These are phyloP conservation scores for Colletotrichum lini DNA, from an alignment of 2,329 filamentous ascomycete genomes.

Conservation along the genomic window DNA sequence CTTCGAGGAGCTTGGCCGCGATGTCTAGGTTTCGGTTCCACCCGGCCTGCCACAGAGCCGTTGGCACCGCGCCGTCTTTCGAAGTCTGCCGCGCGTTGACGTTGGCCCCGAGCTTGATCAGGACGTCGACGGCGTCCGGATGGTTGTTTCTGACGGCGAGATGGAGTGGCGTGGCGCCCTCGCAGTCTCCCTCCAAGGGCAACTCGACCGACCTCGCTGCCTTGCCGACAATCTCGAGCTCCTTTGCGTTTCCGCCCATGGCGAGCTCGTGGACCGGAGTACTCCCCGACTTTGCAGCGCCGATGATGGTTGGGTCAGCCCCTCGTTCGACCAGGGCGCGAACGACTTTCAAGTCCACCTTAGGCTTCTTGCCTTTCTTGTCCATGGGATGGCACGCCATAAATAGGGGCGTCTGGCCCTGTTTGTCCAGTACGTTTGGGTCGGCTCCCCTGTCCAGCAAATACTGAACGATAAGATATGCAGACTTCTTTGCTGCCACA, in stretches of 20 bases:
- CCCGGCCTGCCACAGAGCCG: slow-evolving; percentile 17
- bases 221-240: slow-evolving; percentile 11
- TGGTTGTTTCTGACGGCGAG: slow-evolving; percentile 17
- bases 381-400: slow-evolving; percentile 22
- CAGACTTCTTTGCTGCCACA: slow-evolving; percentile 12
- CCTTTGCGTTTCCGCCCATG: slow-evolving; percentile 11
- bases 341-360: slow-evolving; percentile 13
- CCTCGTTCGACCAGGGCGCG: slow-evolving; percentile 14
- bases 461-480: slow-evolving; percentile 14
- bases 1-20: slow-evolving; percentile 18
- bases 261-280: slow-evolving; percentile 25
- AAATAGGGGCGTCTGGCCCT: slow-evolving; percentile 22
- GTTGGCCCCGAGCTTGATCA: slow-evolving; percentile 23
- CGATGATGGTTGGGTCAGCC: slow-evolving; percentile 28
- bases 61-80: slow-evolving; percentile 4
- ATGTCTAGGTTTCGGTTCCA: slow-evolving; percentile 7
- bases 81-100: slow-evolving; percentile 21
- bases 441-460: slow-evolving; percentile 37
- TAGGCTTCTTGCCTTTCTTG: slow-evolving; percentile 8
- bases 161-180: slow-evolving; percentile 17
- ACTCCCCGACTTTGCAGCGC: neutral
- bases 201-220: slow-evolving; percentile 17
- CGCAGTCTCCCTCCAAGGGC: neutral
- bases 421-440: slow-evolving; percentile 19
- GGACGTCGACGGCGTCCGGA: slow-evolving; percentile 7